Evolutionary conservation across 768 basidiomycete species (phyloP), one percentile per base, ranked within the genome.

Genomic region (Mycena latifolia): DNA sequence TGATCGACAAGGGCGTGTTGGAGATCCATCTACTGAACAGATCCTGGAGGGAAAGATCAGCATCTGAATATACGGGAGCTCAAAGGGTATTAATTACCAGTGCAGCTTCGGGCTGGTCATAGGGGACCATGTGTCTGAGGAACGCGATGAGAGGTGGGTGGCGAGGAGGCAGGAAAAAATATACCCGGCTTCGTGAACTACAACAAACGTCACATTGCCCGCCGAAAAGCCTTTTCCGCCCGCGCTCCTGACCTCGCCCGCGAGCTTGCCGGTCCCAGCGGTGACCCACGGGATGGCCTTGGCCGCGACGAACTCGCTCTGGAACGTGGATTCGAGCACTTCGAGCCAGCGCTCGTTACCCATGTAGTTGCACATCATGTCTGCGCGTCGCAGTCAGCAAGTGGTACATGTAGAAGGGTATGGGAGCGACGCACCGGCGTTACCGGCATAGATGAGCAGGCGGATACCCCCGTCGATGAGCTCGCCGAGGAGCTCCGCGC

Each of bases 301-400:
- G 25, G 84, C 82, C 45, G 70, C 73, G 45, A 77, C 71, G 77
- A 93, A 95, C 69, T 92, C 91, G 3, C 79, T 74, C 31, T 85
- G 77, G 82, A 91, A 93, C 37, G 80, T 75, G 41, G 86, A 88
- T 18, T 89, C 85, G 15, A 95, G 84, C 39, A 80, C 77, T 61
- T 85, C 83, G 7, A 94, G 78, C 92, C 94, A 95, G 33, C 88
- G 84, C 74, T 90, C 88, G 72, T 95, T 93, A 29, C 94, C 94
- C 28, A 93, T 85, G 72, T 85, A 92, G 79, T 96, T 95, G 83
- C 95, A 96, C 92, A 94, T 92, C 83, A 90, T 88, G 77, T 96
- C 94, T 85, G 53, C 33, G 50, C 47, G 63, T 31, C 43, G 71
- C 73, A 69, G 69, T 56, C 57, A 74, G 47, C 57, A 22, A 22